Percentiles rank a stretch among this genome's conserved stretches.
These are phyloP conservation scores for Phyllosticta citrichinensis DNA, from an alignment of 2,329 filamentous ascomycete species.

Conservation along the genomic window DNA sequence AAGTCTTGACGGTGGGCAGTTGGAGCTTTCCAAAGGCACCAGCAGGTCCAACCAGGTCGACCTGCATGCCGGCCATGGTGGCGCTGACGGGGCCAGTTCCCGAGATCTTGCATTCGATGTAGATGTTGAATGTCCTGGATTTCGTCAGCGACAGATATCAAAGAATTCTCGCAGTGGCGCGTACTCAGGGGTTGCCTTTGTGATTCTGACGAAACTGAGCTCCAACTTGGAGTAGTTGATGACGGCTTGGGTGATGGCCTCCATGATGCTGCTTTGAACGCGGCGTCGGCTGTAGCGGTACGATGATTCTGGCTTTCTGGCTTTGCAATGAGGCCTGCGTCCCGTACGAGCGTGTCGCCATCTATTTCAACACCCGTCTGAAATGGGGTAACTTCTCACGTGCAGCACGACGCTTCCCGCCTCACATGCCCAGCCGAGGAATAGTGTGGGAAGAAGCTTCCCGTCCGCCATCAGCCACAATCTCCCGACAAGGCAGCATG, in stretches of 20 bases:
- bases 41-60: conserved; percentile 11
- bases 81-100: conserved; percentile 11
- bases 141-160: background rate
- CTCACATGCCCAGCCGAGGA: background rate
- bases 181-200: conserved; percentile 5
- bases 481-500: background rate
- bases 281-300: background rate
- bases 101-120: conserved; percentile 7
- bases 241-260: conserved; percentile 11
- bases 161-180: background rate
- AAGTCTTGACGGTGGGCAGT: conserved; percentile 11
- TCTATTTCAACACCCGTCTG: background rate
- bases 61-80: conserved; percentile 9
- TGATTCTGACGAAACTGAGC: conserved; percentile 11
- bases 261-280: conserved; percentile 5
- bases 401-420: background rate
- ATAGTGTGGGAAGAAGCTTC: background rate
- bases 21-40: conserved; percentile 11
- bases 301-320: background rate
- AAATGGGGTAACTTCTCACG: background rate
- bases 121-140: conserved; percentile 9
- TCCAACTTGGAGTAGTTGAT: conserved; percentile 12
- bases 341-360: background rate
- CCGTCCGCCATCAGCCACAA: background rate
- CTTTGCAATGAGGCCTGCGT: background rate